Conservation (phyloP, 148 eudicot species). For the Pouteria glomerata region DNA sequence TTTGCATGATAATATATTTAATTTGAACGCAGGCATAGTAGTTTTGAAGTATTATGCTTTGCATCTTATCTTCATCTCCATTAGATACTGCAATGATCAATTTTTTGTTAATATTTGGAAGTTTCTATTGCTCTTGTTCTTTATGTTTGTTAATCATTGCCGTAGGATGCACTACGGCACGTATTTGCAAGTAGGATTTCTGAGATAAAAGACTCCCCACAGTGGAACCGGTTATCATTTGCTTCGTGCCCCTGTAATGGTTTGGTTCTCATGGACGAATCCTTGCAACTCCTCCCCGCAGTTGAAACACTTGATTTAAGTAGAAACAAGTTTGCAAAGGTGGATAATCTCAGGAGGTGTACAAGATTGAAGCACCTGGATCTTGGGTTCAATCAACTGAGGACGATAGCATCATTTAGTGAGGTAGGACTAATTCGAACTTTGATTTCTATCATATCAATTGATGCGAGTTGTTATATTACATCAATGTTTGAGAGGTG, state of each 20-base stretch:
- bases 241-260: slow-evolving; percentile 89
- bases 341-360: slow-evolving; percentile 82
- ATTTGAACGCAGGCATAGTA: too few species aligned
- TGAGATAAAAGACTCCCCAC: slow-evolving; percentile 84
- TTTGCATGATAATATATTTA: too few species aligned
- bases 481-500: background rate
- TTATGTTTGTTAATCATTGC: slow-evolving; percentile 3
- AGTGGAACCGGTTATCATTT: slow-evolving; percentile 79
- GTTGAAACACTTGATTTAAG: slow-evolving; percentile 95
- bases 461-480: background rate
- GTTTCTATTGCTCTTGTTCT: slow-evolving; percentile 1
- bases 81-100: background rate
- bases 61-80: background rate
- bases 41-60: background rate
- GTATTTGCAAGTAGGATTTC: slow-evolving; percentile 90
- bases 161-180: slow-evolving; percentile 91
- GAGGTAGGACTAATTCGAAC: slow-evolving; percentile 46
- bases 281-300: slow-evolving; percentile 78
- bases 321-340: slow-evolving; percentile 86
- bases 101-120: background rate
- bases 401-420: slow-evolving; percentile 62
- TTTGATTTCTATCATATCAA: background rate
- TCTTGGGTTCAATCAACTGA: slow-evolving; percentile 87
- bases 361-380: slow-evolving; percentile 73
- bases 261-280: slow-evolving; percentile 90